These are phyloP conservation scores for Mallotus nudiflorus DNA, from an alignment of 345 rosid species.

Conservation along the genomic window DNA sequence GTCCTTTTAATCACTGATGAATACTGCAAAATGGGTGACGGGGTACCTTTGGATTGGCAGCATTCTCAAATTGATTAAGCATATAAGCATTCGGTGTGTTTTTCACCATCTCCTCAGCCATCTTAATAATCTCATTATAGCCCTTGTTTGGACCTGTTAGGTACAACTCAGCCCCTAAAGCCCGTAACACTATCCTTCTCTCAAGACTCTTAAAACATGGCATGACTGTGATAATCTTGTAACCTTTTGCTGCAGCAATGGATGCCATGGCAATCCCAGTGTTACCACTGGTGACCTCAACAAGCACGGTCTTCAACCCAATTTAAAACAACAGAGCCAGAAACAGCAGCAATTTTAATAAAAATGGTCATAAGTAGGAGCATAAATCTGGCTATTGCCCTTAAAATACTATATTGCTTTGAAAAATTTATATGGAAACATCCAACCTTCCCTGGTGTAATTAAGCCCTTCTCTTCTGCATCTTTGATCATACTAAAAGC, in stretches of 20 bases:
- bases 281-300: constrained; percentile 31
- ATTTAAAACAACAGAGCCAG: neutral
- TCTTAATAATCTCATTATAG: neutral
- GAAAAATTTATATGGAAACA: no score
- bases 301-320: constrained; percentile 22
- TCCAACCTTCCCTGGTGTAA: constrained; percentile 20
- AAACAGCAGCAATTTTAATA: neutral
- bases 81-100: constrained; percentile 28
- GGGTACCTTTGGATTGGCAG: constrained; percentile 27
- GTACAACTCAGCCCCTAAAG: constrained; percentile 28
- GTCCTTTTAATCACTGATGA: neutral
- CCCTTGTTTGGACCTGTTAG: constrained; percentile 21
- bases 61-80: constrained; percentile 27
- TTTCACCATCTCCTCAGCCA: constrained; percentile 24
- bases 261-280: constrained; percentile 26
- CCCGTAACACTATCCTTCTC: constrained; percentile 23
- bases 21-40: no score
- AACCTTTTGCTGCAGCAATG: constrained; percentile 28
- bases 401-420: no score
- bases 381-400: no score
- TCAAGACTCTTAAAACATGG: constrained; percentile 29
- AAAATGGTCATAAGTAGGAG: no score
- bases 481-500: constrained; percentile 23
- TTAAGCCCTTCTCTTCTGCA: constrained; percentile 23
- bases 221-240: constrained; percentile 23